Conservation (phyloP, 441 rosid genomes). For the Corymbia calophylla region DNA sequence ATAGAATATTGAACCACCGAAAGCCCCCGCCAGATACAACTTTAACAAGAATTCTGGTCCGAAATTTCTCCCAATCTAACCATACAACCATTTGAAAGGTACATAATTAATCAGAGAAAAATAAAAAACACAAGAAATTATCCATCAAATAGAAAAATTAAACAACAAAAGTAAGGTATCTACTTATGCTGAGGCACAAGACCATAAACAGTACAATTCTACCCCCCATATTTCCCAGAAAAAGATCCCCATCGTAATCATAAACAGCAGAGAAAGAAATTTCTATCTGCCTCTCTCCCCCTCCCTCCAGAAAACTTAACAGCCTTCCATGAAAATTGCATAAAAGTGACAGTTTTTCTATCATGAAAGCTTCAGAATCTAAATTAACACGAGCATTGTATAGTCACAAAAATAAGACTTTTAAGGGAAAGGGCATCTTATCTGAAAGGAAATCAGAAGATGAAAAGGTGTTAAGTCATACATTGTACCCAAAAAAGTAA, state of each 20-base stretch:
- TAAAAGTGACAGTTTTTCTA: neutral
- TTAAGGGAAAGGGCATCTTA: neutral
- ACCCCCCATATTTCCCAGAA: neutral
- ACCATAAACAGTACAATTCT: neutral
- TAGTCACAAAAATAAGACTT: neutral
- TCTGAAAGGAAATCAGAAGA: neutral
- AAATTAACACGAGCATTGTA: neutral
- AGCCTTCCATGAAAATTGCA: neutral
- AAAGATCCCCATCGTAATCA: neutral
- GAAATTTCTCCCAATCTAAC: constrained; percentile 58
- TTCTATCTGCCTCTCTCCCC: neutral
- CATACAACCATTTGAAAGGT: neutral
- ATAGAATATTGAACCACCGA: constrained; percentile 84
- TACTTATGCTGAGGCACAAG: neutral
- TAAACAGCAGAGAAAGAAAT: neutral
- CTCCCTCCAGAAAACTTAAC: neutral
- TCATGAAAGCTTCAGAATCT: neutral
- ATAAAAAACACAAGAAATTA: neutral
- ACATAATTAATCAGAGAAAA: neutral
- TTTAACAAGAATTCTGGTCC: constrained; percentile 72
- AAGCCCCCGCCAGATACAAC: constrained; percentile 75
- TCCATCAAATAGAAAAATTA: neutral
- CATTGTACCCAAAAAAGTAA: constrained; percentile 83
- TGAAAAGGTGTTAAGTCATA: constrained; percentile 23
- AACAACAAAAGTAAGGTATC: neutral